Percentiles rank a stretch among this genome's conserved stretches.
phyloP scores from a whole-genome alignment of 2,329 filamentous ascomycete species.

The Diaporthe aspalathi region DNA sequence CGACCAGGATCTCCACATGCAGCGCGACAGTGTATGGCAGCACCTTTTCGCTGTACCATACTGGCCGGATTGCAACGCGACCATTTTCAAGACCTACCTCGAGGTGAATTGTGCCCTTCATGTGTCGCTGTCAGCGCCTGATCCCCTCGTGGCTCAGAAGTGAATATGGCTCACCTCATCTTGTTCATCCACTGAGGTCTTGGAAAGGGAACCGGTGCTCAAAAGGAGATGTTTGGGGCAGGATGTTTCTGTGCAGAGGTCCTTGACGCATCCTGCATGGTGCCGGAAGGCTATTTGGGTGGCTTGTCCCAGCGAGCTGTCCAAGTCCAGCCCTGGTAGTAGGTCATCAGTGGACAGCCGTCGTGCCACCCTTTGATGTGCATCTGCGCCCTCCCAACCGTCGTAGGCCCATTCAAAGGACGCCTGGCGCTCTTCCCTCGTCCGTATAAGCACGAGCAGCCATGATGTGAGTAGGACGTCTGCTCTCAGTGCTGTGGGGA shows the following conservation, averaged over 20 bases:
- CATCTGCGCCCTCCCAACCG: conserved; percentile 33
- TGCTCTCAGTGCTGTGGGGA: conserved; percentile 52
- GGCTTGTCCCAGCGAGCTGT: conserved; percentile 47
- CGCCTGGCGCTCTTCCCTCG: conserved; percentile 51
- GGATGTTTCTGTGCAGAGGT: neutral
- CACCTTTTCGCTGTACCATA: conserved; percentile 55
- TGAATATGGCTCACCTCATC: conserved; percentile 43
- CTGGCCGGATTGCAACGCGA: conserved; percentile 51
- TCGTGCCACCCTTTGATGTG: conserved; percentile 40
- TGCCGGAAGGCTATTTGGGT: conserved; percentile 45
- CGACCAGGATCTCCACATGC: conserved; percentile 55
- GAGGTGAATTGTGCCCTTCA: conserved; percentile 49
- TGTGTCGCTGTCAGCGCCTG: conserved; percentile 11
- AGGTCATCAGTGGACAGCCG: conserved; percentile 48
- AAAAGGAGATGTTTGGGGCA: conserved; percentile 35
- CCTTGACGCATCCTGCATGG: conserved; percentile 37
- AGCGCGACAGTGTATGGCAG: conserved; percentile 55
- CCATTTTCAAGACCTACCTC: conserved; percentile 46
- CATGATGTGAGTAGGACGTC: conserved; percentile 56
- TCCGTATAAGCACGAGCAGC: conserved; percentile 57
- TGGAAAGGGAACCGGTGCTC: conserved; percentile 40
- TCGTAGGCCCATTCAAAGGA: conserved; percentile 54
- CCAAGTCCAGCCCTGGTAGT: conserved; percentile 45
- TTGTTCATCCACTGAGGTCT: conserved; percentile 34
- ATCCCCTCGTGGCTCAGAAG: neutral